Conservation (phyloP, 805 yeast species). For the Lipomyces sp. region DNA sequence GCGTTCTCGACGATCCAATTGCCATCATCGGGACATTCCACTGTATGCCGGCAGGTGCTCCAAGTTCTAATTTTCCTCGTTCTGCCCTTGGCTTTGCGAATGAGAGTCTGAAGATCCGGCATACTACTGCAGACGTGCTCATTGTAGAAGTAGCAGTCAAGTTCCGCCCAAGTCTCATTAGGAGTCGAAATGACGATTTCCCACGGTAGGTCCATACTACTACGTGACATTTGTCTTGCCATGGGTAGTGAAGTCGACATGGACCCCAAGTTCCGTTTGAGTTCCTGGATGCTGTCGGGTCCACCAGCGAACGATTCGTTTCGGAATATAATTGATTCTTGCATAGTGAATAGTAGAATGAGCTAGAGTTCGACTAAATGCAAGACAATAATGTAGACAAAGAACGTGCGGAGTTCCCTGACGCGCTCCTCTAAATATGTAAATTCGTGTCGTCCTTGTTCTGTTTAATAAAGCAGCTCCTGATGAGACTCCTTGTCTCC, state of each 20-base stretch:
- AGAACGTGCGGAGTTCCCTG: not conserved
- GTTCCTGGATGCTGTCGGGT: not conserved
- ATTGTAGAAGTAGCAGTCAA: not conserved
- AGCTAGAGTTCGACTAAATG: not conserved
- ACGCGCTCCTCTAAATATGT: not conserved
- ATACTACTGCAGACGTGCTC: not conserved
- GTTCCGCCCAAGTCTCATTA: not conserved
- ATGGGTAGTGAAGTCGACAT: not conserved
- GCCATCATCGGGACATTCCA: conserved; percentile 1
- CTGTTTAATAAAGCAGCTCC: not conserved
- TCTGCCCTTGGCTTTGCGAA: conserved; percentile 1
- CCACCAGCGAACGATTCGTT: not conserved
- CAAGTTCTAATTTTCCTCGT: conserved; percentile 1
- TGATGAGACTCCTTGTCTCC: not conserved
- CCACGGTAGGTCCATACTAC: not conserved
- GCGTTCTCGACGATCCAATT: conserved; percentile 1
- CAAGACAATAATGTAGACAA: not conserved
- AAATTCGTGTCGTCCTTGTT: not conserved
- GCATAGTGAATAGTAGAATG: not conserved
- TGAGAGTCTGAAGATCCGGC: conserved; percentile 1
- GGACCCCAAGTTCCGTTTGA: conserved; percentile 3
- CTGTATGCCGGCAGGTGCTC: not conserved
- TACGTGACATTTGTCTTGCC: not conserved
- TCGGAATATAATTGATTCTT: not conserved
- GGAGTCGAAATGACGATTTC: not conserved